These are phyloP conservation scores for Endocalyx cinctus DNA, from an alignment of 2,329 filamentous ascomycete genomes.

Conservation along the genomic window DNA sequence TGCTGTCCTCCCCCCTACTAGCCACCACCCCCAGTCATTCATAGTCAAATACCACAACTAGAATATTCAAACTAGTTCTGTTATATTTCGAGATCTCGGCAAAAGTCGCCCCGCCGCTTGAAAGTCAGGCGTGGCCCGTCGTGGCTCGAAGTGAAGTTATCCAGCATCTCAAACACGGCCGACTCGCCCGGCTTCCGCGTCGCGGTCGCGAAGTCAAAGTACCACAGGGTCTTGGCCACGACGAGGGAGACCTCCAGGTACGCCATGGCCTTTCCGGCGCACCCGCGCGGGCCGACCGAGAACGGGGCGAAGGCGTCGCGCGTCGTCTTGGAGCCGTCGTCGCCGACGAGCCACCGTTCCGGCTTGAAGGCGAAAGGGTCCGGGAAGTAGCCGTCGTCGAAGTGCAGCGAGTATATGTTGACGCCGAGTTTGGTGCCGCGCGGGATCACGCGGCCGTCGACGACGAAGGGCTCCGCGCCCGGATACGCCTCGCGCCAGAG, in stretches of 20 bases:
- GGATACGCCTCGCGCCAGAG: slow-evolving; percentile 10
- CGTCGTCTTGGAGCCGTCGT: not conserved
- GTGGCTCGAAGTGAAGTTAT: too few species aligned
- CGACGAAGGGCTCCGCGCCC: slow-evolving; percentile 3
- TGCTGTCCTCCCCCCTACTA: too few species aligned
- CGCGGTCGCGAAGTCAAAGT: not conserved
- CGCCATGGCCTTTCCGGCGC: slow-evolving; percentile 2
- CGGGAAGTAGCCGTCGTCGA: slow-evolving; percentile 7
- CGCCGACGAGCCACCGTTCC: slow-evolving; percentile 10
- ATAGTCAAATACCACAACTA: too few species aligned
- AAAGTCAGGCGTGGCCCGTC: too few species aligned
- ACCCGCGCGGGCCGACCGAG: slow-evolving; percentile 1
- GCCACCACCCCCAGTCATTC: too few species aligned
- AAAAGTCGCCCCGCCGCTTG: too few species aligned
- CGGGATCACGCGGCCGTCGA: slow-evolving; percentile 10
- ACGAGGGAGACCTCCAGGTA: slow-evolving; percentile 3
- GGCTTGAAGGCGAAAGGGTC: slow-evolving; percentile 5
- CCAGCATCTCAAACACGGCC: too few species aligned
- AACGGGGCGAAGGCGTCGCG: slow-evolving; percentile 3
- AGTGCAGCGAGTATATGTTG: slow-evolving; percentile 4
- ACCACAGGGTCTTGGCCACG: slow-evolving; percentile 1
- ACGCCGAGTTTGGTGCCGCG: slow-evolving; percentile 3
- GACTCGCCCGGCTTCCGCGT: not conserved
- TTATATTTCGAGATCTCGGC: too few species aligned
- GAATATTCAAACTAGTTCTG: too few species aligned